Base-by-base conservation (phyloP, 768 basidiomycete species). In the Lyophyllum shimeji region DNA sequence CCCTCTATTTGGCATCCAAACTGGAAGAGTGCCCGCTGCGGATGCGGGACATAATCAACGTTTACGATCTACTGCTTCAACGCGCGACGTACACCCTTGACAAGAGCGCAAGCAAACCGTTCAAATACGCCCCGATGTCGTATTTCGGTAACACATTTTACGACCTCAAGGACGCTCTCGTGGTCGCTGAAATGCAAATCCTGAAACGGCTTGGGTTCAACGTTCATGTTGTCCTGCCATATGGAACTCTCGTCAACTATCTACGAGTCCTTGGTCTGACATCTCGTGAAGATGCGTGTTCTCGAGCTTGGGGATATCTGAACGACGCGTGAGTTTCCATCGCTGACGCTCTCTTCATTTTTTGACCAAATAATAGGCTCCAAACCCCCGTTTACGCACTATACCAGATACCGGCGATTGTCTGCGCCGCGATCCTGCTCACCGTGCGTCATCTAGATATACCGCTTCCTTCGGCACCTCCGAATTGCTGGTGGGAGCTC, bases 181-280 rank as follows among this genome's bases (percentile, higher is more conserved):
- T 98, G 20, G 89, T 95, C 13, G 86, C 90, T 1, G 97, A 99
- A 72, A 98, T 98, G 93, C 97, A 99, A 69, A 82, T 98, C 20
- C 79, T 99, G 60, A 99, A 99, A 71, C 82, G 96, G 21, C 81
- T 99, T 11, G 96, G 93, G 1, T 99, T 98, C 75, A 91, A 98
- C 65, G 92, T 96, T 39, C 88, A 92, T 63, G 91, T 96, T 44
- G 90, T 93, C 11, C 76, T 98, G 29, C 95, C 96, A 2, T 98
- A 98, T 62, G 93, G 90, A 31, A 94, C 93, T 6, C 81, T 98
- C 53, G 88, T 98, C 63, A 98, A 97, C 73, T 98, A 99, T 71
- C 76, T 97, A 67, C 81, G 91, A 57, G 82, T 98, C 20, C 81
- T 99, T 18, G 93, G 92, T n/a, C 76, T 99, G 58, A 87, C 87